Evolutionary conservation across 2,329 filamentous ascomycete species (phyloP).

Genomic region (Colletotrichum ledebouriae): DNA sequence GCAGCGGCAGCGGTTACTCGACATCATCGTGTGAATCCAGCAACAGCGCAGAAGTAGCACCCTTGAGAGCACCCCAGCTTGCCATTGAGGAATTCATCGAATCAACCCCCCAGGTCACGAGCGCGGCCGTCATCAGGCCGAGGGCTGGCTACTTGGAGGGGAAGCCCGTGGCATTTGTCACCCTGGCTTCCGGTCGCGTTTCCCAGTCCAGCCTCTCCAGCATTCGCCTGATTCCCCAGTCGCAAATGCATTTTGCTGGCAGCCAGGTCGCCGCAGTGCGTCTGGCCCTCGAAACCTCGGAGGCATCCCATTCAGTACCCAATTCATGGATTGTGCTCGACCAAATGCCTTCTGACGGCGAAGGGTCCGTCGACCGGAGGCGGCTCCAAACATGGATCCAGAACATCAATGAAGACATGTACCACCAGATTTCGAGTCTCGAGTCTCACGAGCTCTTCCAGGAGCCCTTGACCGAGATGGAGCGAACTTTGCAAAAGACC

Average conservation of each 20-base stretch:
- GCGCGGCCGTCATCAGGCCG: conserved; percentile 59
- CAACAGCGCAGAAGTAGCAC: conserved; percentile 30
- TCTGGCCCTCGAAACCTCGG: conserved; percentile 47
- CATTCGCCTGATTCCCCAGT: conserved; percentile 52
- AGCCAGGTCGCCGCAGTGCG: conserved; percentile 57
- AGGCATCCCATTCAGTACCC: conserved; percentile 53
- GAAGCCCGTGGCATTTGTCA: conserved; percentile 62
- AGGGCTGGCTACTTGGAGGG: conserved; percentile 65
- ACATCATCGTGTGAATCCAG: conserved; percentile 35
- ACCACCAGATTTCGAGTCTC: conserved; percentile 61
- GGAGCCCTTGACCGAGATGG: conserved; percentile 54
- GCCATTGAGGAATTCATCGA: conserved; percentile 49
- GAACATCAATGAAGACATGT: conserved; percentile 62
- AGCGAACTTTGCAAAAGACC: conserved; percentile 55
- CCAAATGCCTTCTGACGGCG: conserved; percentile 58
- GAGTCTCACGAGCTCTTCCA: conserved; percentile 53
- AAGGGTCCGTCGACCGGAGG: conserved; percentile 57
- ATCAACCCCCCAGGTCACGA: conserved; percentile 56
- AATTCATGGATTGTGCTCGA: conserved; percentile 63
- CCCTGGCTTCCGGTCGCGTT: conserved; percentile 50
- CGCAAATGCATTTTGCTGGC: conserved; percentile 57
- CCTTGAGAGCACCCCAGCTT: conserved; percentile 17
- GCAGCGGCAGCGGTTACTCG: conserved; percentile 34
- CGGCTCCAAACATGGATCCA: conserved; percentile 67
- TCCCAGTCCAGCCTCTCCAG: conserved; percentile 46